phyloP scores from a whole-genome alignment of 2,329 filamentous ascomycete species.

The Diplodia seriata region DNA sequence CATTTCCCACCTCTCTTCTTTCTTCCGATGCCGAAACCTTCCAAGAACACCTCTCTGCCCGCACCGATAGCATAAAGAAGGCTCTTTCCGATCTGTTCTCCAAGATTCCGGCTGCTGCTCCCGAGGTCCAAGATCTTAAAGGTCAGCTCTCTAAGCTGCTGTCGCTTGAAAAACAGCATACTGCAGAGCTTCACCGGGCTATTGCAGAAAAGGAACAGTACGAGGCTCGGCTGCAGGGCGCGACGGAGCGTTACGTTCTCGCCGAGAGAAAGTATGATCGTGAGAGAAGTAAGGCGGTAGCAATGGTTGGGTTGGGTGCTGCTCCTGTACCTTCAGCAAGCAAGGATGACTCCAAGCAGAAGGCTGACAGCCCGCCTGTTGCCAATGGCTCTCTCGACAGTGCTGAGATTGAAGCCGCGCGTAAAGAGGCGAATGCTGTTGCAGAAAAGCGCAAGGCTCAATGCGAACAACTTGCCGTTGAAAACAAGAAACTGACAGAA shows the following conservation, averaged over 20 bases:
- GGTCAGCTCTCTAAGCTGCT: slow-evolving; percentile 76
- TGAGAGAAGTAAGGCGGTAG: slow-evolving; percentile 84
- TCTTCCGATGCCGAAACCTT: slow-evolving; percentile 68
- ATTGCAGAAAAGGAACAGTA: slow-evolving; percentile 82
- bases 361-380: slow-evolving; percentile 41
- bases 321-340: slow-evolving; percentile 56
- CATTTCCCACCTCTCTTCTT: slow-evolving; percentile 61
- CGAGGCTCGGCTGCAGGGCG: slow-evolving; percentile 84
- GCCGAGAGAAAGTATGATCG: slow-evolving; percentile 95
- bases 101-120: slow-evolving; percentile 58
- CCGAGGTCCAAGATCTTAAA: slow-evolving; percentile 76
- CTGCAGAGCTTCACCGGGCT: slow-evolving; percentile 77
- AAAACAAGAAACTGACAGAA: slow-evolving; percentile 76
- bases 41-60: slow-evolving; percentile 78
- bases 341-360: slow-evolving; percentile 48
- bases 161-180: slow-evolving; percentile 80
- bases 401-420: slow-evolving; percentile 74
- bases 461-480: slow-evolving; percentile 76
- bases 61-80: slow-evolving; percentile 76
- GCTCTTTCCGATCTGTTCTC: slow-evolving; percentile 74
- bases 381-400: slow-evolving; percentile 48
- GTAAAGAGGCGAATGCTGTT: slow-evolving; percentile 78
- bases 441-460: slow-evolving; percentile 88
- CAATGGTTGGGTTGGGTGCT: slow-evolving; percentile 90
- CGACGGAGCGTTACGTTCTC: slow-evolving; percentile 89